Evolutionary conservation across 2,329 filamentous ascomycete species (phyloP).

Genomic region (Cercospora sesami): DNA sequence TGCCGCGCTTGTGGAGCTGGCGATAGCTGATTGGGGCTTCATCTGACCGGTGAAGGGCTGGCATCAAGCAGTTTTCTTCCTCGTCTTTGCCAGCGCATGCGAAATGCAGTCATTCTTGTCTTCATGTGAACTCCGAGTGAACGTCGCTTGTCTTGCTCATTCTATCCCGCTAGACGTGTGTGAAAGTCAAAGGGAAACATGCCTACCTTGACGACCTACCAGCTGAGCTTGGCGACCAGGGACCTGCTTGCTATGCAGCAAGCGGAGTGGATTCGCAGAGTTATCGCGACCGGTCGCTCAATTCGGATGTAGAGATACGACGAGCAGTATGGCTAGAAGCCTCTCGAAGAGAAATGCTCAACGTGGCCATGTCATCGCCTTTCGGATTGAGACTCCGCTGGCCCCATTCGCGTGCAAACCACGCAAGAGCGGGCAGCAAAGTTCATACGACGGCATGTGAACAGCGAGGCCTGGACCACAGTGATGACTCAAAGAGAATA

Average conservation of each 20-base stretch:
- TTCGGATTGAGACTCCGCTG: background rate
- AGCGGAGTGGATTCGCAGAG: background rate
- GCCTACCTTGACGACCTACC: slow-evolving; percentile 1
- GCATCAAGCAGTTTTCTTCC: background rate
- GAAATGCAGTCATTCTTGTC: background rate
- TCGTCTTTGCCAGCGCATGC: background rate
- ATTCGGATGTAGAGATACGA: background rate
- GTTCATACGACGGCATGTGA: background rate
- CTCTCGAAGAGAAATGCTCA: background rate
- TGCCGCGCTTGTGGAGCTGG: slow-evolving; percentile 12
- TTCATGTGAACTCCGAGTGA: background rate
- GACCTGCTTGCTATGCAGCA: background rate
- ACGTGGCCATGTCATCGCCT: background rate
- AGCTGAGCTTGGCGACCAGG: background rate
- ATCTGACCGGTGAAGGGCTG: slow-evolving; percentile 11
- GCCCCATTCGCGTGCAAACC: background rate
- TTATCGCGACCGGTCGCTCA: background rate
- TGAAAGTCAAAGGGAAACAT: background rate
- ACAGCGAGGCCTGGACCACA: background rate
- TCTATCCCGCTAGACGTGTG: background rate
- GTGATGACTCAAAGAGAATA: background rate
- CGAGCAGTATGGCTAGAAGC: background rate
- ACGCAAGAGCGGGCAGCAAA: background rate
- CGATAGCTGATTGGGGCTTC: slow-evolving; percentile 12
- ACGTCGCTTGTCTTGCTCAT: background rate